Base-by-base conservation (phyloP, 352 stramenopile species). In the Globisporangium camurandrum region DNA sequence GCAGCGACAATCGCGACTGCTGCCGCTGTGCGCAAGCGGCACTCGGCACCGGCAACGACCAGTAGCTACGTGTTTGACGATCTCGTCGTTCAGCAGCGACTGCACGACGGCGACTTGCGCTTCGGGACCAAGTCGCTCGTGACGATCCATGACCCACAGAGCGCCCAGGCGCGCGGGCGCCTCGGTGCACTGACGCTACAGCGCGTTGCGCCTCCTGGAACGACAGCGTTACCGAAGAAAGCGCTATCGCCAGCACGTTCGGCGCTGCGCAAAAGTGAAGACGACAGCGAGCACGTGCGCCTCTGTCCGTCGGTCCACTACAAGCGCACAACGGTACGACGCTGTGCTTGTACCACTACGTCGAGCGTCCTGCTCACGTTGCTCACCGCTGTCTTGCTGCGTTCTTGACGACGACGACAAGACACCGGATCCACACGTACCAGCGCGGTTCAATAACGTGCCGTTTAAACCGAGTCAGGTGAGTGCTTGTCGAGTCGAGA, bases 391-490 rank as follows among this genome's bases (percentile, higher is more conserved):
- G 2, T 20, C 31, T n/a, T 5, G 6, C 22, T 20, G 20, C 31
- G 10, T 19, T 48, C 9, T 5, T 23, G 43, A 31, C 5, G 16
- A 11, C 51, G 14, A 49, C 23, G 23, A 22, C 27, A 42, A 81
- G 69, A 69, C 50, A 1, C 67, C 65, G 10, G 75, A 86, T 30
- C 75, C 71, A 12, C 64, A 84, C 45, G 41, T 86, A 5, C 75
- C 75, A 19, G 75, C 75, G 7, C 57, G 75, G 33, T 84, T 83
- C 56, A 86, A 86, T 26, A 67, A 67, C 24, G 52, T 86, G 27
- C 69, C 75, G n/a, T 86, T 77, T 51, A 71, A 56, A 31, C 58
- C 65, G 24, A 84, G 70, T 44, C 62, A 84, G n/a, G n/a, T n/a
- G n/a, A n/a, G n/a, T n/a, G n/a, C n/a, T n/a, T n/a, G n/a, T n/a